These are phyloP conservation scores for Phytophthora aleatoria DNA, from an alignment of 352 stramenopile genomes.

Conservation along the genomic window DNA sequence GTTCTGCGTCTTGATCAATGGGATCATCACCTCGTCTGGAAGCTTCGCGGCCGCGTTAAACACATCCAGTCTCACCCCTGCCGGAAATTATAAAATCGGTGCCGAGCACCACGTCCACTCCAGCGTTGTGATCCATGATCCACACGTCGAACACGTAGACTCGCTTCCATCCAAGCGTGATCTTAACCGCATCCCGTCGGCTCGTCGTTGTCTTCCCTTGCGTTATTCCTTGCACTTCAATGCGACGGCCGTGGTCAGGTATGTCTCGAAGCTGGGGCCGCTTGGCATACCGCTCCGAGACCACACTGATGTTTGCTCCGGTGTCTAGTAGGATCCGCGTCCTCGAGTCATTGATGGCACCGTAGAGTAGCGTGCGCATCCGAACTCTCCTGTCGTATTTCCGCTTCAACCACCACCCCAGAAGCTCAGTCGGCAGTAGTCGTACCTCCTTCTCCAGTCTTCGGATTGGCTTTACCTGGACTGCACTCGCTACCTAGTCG, in stretches of 20 bases:
- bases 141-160: slow-evolving; percentile 13
- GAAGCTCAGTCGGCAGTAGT: neutral
- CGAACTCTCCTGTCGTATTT: neutral
- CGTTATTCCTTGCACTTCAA: slow-evolving; percentile 15
- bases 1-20: slow-evolving; percentile 5
- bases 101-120: neutral
- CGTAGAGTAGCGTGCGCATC: neutral
- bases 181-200: neutral
- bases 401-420: neutral
- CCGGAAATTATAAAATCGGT: slow-evolving; percentile 13
- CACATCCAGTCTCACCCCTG: slow-evolving; percentile 7
- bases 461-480: no score
- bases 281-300: neutral
- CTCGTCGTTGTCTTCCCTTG: slow-evolving; percentile 1
- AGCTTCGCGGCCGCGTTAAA: slow-evolving; percentile 2
- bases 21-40: slow-evolving; percentile 4
- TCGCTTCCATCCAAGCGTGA: slow-evolving; percentile 1
- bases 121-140: slow-evolving; percentile 8
- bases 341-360: neutral
- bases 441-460: no score
- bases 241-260: neutral
- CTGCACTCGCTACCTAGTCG: no score
- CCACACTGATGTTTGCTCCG: neutral
- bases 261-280: neutral
- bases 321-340: neutral